Evolutionary conservation across 805 yeast genomes (phyloP), one percentile per base, ranked within the genome.

Genomic region (Jamesozyma hellenica): DNA sequence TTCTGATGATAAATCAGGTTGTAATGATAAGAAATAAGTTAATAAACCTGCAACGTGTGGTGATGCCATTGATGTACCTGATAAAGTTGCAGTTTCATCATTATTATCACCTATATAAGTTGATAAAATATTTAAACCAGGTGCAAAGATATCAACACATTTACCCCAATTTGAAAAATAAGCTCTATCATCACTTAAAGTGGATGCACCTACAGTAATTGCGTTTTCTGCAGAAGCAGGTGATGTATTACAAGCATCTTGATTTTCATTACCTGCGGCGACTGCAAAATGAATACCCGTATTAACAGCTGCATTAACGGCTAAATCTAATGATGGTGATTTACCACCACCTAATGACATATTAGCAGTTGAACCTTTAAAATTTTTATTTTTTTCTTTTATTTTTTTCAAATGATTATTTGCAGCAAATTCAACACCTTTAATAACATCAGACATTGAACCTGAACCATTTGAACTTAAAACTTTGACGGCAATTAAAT

Each of bases 1-100:
- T 76, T 38, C 87, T 79, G 36, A 70, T 75, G 12, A 77, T 61
- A 18, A 29, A 34, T 74, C 81, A 49, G 95, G 94, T 66, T 82
- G 85, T 63, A 87, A 74, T 6, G 95, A 81, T 59, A 88, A 68
- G 67, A 76, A 90, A 72, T 90, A 90, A 8, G 95, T 75, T 56
- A 87, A 76, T 61, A 90, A 71, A 52, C 98, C 98, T 44, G 87
- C 80, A 51, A 88, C 88, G 58, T 87, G 96, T 34, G 98, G 97
- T 29, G 96, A 82, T 17, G 97, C 96, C 98, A 90, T 90, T 13
- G 97, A 90, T 10, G 96, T 90, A 65, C 98, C 98, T 29, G 95
- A 82, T 60, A 83, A 70, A 30, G 84, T 75, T 34, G 92, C 87
- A 49, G 90, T 81, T 32, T 87, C 83, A 39, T 75, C 64, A 38